phyloP scores from a whole-genome alignment of 495 filamentous ascomycete genomes.

The Cercophora scortea region DNA sequence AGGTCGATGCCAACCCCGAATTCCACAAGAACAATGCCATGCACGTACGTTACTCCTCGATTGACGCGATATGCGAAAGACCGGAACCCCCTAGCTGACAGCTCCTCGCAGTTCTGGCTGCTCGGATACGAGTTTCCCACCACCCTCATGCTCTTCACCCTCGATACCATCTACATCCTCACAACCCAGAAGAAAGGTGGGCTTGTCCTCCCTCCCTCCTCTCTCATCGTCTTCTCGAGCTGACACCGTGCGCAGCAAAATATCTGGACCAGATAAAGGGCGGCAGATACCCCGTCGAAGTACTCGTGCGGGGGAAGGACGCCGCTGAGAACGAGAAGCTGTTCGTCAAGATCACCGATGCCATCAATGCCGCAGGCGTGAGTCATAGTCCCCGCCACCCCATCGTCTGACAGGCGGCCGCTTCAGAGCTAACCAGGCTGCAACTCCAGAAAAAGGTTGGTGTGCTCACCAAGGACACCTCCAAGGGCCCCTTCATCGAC shows the following conservation, averaged over 20 bases:
- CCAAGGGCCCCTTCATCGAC: constrained; percentile 83
- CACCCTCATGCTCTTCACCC: constrained; percentile 84
- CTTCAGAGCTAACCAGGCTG: constrained; percentile 14
- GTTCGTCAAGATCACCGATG: constrained; percentile 70
- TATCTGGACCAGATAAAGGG: constrained; percentile 89
- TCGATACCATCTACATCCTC: constrained; percentile 78
- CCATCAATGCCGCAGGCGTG: constrained; percentile 83
- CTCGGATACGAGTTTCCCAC: constrained; percentile 98
- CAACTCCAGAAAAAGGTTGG: constrained; percentile 76
- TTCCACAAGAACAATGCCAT: constrained; percentile 94
- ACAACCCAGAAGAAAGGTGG: constrained; percentile 96
- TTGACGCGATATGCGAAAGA: neutral
- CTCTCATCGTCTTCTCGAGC: neutral
- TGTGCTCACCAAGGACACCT: constrained; percentile 70
- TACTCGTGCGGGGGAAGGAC: constrained; percentile 85
- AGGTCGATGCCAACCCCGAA: constrained; percentile 74
- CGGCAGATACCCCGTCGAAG: constrained; percentile 82
- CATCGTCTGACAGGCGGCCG: neutral
- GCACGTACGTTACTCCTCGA: constrained; percentile 55
- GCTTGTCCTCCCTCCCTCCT: neutral
- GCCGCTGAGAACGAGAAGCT: constrained; percentile 79
- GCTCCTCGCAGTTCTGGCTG: constrained; percentile 84
- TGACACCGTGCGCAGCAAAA: constrained; percentile 55
- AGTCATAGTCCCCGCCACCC: constrained; percentile 31
- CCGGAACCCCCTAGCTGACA: constrained; percentile 3